These are phyloP conservation scores for Penicillium sumatraense DNA, from an alignment of 2,329 filamentous ascomycete genomes.

Conservation along the genomic window DNA sequence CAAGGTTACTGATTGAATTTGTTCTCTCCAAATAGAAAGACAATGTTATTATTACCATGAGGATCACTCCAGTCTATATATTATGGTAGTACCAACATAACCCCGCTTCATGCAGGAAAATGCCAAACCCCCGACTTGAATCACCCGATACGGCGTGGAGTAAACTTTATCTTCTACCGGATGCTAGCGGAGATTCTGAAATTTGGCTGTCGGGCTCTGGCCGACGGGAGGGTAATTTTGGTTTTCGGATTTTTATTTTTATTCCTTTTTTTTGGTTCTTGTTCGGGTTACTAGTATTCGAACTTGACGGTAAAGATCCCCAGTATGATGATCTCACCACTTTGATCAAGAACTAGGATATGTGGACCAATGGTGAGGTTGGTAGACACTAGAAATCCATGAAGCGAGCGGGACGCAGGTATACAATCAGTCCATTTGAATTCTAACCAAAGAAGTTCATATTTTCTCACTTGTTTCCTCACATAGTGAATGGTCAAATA, in stretches of 20 bases:
- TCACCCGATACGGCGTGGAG: slow-evolving; percentile 4
- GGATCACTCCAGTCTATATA: neutral
- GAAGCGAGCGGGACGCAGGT: neutral
- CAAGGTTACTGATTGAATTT: neutral
- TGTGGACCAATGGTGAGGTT: neutral
- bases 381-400: neutral
- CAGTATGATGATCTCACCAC: neutral
- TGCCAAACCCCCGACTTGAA: neutral
- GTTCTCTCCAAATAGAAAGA: neutral
- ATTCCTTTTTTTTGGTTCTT: neutral
- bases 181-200: neutral
- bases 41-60: neutral
- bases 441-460: neutral
- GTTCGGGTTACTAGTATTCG: neutral
- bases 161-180: neutral
- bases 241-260: too few species aligned
- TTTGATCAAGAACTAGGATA: neutral
- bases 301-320: neutral
- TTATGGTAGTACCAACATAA: neutral
- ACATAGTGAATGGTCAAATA: neutral
- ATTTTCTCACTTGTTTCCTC: neutral
- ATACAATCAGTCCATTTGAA: neutral
- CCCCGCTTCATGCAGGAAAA: neutral
- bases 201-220: neutral
- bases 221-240: neutral